Evolutionary conservation across 2,329 filamentous ascomycete species (phyloP).

Genomic region (Colletotrichum gigasporum): DNA sequence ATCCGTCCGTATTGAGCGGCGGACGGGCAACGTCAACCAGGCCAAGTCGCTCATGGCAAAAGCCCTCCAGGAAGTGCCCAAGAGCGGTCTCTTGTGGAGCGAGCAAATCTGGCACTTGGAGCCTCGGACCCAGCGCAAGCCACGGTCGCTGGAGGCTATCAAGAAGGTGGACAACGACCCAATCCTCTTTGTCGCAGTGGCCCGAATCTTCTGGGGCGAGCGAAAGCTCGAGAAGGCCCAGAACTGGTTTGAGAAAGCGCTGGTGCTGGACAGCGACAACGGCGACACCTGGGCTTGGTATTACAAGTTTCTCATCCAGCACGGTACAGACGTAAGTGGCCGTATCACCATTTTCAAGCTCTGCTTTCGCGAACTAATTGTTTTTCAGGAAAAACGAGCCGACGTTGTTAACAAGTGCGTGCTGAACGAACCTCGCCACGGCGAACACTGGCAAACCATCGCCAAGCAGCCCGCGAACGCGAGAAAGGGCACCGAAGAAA

Average conservation of each 20-base stretch:
- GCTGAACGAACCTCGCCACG: conserved; percentile 87
- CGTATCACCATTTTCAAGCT: too few species aligned
- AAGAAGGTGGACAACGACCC: conserved; percentile 96
- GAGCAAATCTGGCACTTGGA: conserved; percentile 98
- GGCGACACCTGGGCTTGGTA: conserved; percentile 99
- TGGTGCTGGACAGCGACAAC: conserved; percentile 84
- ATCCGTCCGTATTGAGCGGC: conserved; percentile 90
- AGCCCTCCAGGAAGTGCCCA: conserved; percentile 90
- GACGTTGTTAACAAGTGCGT: conserved; percentile 87
- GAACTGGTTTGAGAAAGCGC: conserved; percentile 97
- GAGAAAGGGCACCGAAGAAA: conserved; percentile 77
- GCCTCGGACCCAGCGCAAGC: conserved; percentile 89
- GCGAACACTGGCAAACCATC: conserved; percentile 88
- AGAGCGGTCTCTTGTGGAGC: conserved; percentile 87
- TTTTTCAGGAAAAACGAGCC: conserved; percentile 75
- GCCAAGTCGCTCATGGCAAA: conserved; percentile 94
- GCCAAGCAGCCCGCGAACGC: conserved; percentile 89
- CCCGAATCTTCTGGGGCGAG: conserved; percentile 96
- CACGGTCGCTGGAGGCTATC: conserved; percentile 90
- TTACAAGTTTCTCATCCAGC: conserved; percentile 89
- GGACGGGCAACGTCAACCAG: conserved; percentile 83
- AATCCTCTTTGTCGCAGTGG: conserved; percentile 87
- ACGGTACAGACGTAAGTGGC: conserved; percentile 74
- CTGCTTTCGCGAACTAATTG: neutral
- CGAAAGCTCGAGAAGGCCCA: conserved; percentile 91